These are phyloP conservation scores for Mucor ambiguus DNA, from an alignment of 371 early-diverging fungal species.

Conservation along the genomic window DNA sequence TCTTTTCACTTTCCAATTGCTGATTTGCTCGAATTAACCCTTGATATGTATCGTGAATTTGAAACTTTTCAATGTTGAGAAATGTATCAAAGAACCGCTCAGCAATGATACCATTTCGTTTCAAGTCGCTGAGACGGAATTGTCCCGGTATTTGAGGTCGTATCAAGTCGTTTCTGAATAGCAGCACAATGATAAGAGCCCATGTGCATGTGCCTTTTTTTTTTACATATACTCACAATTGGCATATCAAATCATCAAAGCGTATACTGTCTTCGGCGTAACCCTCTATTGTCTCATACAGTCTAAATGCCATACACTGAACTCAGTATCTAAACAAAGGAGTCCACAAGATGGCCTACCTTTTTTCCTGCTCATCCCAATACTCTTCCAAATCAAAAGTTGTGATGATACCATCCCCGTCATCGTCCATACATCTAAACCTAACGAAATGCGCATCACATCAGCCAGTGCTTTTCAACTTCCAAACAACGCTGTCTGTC, in stretches of 20 bases:
- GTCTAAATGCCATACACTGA: constrained; percentile 15
- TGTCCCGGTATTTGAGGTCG: constrained; percentile 43
- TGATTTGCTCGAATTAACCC: constrained; percentile 38
- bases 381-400: constrained; percentile 86
- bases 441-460: constrained; percentile 11
- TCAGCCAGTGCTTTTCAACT: background rate
- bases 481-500: background rate
- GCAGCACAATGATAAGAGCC: no score
- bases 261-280: constrained; percentile 31
- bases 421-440: constrained; percentile 89
- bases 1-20: constrained; percentile 28
- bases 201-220: no score
- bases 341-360: constrained; percentile 9
- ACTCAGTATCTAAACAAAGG: background rate
- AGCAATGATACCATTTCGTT: constrained; percentile 44
- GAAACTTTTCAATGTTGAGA: constrained; percentile 46
- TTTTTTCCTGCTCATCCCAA: constrained; percentile 78
- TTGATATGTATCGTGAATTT: constrained; percentile 48
- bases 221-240: constrained; percentile 30
- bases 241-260: constrained; percentile 53
- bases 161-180: constrained; percentile 47
- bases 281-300: constrained; percentile 6
- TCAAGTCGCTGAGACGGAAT: constrained; percentile 42
- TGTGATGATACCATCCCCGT: constrained; percentile 86
- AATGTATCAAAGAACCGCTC: constrained; percentile 57